Evolutionary conservation across 164 flowering plant species (phyloP).

Genomic region (Magnolia kwangsiensis): DNA sequence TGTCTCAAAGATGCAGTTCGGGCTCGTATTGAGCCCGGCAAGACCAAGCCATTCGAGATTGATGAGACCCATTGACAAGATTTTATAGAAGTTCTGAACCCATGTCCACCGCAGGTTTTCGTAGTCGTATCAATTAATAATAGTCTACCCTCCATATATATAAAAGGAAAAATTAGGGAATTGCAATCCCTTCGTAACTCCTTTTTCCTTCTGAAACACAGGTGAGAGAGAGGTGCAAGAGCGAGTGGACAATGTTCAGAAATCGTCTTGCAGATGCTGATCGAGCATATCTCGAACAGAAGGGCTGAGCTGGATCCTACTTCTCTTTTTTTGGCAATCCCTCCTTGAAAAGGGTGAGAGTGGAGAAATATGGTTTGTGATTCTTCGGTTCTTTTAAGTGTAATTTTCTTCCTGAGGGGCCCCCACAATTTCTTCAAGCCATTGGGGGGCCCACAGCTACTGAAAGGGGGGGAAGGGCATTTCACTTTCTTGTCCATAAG

Average conservation of each 20-base stretch:
- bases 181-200: neutral
- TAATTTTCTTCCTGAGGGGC: slow-evolving; percentile 14
- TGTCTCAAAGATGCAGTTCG: no score
- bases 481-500: slow-evolving; percentile 27
- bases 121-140: no score
- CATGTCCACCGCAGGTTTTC: no score
- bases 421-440: neutral
- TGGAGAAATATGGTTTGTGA: neutral
- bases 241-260: slow-evolving; percentile 77
- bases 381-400: slow-evolving; percentile 14
- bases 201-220: slow-evolving; percentile 18
- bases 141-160: no score
- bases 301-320: slow-evolving; percentile 7
- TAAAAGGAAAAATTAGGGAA: neutral
- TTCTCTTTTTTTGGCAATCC: neutral
- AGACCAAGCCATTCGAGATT: no score
- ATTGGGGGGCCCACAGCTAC: slow-evolving; percentile 4
- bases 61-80: no score
- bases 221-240: slow-evolving; percentile 85
- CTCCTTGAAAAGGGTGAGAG: neutral
- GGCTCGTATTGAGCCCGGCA: no score
- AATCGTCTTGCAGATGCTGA: slow-evolving; percentile 69
- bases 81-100: no score
- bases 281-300: slow-evolving; percentile 43
- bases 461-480: slow-evolving; percentile 9